A percentile compares a stretch with the other conserved stretches of the same genome.
phyloP scores from a whole-genome alignment of 768 basidiomycete genomes.

The Kwoniella dejecticola region DNA sequence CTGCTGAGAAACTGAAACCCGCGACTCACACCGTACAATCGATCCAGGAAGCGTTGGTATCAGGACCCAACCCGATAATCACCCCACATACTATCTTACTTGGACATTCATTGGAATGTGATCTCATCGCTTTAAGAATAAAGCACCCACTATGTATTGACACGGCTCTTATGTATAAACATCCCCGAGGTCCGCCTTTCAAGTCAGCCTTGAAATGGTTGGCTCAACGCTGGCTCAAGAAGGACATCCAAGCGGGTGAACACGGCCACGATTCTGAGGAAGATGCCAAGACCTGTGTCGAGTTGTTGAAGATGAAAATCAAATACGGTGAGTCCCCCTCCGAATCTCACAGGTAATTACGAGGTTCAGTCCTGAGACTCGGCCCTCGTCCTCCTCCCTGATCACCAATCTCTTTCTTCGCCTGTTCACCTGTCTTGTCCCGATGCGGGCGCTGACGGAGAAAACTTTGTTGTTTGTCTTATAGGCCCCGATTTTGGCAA shows the following conservation, averaged over 20 bases:
- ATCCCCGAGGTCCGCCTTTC: slow-evolving; percentile 87
- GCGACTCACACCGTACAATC: slow-evolving; percentile 77
- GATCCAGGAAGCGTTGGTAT: slow-evolving; percentile 72
- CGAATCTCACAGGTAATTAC: no score
- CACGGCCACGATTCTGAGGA: slow-evolving; percentile 90
- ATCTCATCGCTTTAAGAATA: slow-evolving; percentile 82
- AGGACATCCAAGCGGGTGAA: slow-evolving; percentile 72
- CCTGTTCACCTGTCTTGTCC: no score
- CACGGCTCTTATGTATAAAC: slow-evolving; percentile 84
- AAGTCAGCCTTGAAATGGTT: slow-evolving; percentile 98
- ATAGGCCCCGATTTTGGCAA: slow-evolving; percentile 76
- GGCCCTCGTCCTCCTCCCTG: no score
- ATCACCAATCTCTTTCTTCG: no score
- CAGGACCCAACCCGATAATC: slow-evolving; percentile 57
- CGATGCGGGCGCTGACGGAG: no score
- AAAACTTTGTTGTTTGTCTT: no score
- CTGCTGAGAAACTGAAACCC: slow-evolving; percentile 66
- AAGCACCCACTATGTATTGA: slow-evolving; percentile 87
- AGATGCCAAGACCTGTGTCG: slow-evolving; percentile 84
- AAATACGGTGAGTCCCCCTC: slow-evolving; percentile 61
- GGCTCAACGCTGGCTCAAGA: slow-evolving; percentile 85
- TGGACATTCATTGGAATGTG: slow-evolving; percentile 94
- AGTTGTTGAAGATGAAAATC: slow-evolving; percentile 79
- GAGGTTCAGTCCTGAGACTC: no score
- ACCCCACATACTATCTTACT: slow-evolving; percentile 70